These are phyloP conservation scores for Carex scoparia DNA, from an alignment of 176 grass and related monocot species.

Conservation along the genomic window DNA sequence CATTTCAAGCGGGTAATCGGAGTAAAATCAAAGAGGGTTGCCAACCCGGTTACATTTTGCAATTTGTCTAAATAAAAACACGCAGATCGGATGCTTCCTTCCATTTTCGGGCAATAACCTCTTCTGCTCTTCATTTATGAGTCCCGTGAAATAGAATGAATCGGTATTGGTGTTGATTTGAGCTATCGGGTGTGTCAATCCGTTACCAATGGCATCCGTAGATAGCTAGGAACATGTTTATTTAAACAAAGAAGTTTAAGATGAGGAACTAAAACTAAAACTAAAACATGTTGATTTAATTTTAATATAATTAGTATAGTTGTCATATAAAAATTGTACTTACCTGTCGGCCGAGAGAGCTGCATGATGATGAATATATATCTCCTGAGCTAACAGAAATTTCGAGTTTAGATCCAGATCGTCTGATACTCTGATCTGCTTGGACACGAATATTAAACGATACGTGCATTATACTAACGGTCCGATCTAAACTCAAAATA, in stretches of 20 bases:
- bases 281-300: too few relatives aligned
- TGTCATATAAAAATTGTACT: too few relatives aligned
- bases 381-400: too few relatives aligned
- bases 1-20: not conserved
- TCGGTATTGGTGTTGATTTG: slow-evolving; percentile 46
- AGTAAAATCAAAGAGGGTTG: slow-evolving; percentile 38
- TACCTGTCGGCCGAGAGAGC: too few relatives aligned
- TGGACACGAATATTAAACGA: too few relatives aligned
- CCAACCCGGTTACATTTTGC: slow-evolving; percentile 28
- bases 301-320: too few relatives aligned
- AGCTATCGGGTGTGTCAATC: slow-evolving; percentile 39
- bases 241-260: not conserved
- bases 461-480: too few relatives aligned
- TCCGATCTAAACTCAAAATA: too few relatives aligned
- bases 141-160: slow-evolving; percentile 42
- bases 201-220: slow-evolving; percentile 46
- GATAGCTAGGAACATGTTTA: not conserved
- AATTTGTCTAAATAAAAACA: slow-evolving; percentile 9
- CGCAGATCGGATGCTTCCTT: slow-evolving; percentile 32
- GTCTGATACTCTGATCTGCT: too few relatives aligned
- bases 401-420: too few relatives aligned
- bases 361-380: too few relatives aligned
- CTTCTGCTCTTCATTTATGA: slow-evolving; percentile 35
- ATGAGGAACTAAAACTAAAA: too few relatives aligned
- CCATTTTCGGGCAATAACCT: slow-evolving; percentile 9